Conservation (phyloP, 805 yeast genomes). For the Suhomyces pyralidae region DNA sequence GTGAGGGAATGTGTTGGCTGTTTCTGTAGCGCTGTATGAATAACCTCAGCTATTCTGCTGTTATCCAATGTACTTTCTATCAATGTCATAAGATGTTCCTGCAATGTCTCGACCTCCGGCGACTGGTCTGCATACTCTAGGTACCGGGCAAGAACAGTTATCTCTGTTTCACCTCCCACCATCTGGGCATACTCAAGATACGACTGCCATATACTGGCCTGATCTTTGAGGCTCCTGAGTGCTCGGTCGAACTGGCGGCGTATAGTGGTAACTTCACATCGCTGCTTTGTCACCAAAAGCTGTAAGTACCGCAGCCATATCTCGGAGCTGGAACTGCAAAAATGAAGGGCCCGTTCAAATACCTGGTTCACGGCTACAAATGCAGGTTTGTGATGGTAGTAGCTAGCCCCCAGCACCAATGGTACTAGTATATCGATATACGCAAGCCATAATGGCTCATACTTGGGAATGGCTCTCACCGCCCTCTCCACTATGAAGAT, state of each 20-base stretch:
- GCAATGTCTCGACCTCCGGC: not conserved
- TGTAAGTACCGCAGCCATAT: conserved; percentile 52
- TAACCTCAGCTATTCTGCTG: not conserved
- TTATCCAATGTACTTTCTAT: not conserved
- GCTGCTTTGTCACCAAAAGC: conserved; percentile 35
- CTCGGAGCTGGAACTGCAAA: conserved; percentile 43
- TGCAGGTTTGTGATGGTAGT: conserved; percentile 25
- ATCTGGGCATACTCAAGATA: conserved; percentile 55
- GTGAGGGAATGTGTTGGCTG: not conserved
- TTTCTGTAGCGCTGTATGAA: not conserved
- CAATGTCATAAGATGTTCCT: not conserved
- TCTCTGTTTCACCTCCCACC: conserved; percentile 39
- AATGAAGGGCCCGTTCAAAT: conserved; percentile 46
- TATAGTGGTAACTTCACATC: conserved; percentile 32
- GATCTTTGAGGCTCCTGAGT: conserved; percentile 45
- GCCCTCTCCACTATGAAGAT: conserved; percentile 55
- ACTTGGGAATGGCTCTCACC: conserved; percentile 38
- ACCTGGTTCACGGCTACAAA: conserved; percentile 36
- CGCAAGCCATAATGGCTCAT: conserved; percentile 53
- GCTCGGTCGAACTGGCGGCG: conserved; percentile 49
- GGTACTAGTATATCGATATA: conserved; percentile 42
- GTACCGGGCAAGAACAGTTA: conserved; percentile 12
- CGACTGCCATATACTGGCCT: conserved; percentile 38
- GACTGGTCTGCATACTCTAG: not conserved
- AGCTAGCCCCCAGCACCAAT: conserved; percentile 14